These are phyloP conservation scores for Peronosclerospora sorghi DNA, from an alignment of 352 stramenopile genomes.

Conservation along the genomic window DNA sequence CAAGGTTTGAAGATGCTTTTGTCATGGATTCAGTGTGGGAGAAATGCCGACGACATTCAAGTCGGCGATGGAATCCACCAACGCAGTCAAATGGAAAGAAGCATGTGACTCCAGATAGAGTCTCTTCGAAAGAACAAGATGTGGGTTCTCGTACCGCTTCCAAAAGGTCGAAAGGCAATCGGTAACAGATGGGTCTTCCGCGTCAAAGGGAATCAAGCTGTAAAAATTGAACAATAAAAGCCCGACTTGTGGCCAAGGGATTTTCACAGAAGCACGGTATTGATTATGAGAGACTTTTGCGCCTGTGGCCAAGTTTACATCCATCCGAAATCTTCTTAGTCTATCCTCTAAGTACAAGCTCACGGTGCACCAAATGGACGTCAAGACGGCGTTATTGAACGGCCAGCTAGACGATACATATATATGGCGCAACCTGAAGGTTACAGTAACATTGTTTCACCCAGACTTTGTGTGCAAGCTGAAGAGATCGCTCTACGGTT, in stretches of 20 bases:
- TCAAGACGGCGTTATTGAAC: background rate
- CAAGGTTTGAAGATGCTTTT: background rate
- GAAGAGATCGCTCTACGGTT: too few species aligned
- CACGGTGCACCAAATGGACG: too few species aligned
- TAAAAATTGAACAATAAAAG: background rate
- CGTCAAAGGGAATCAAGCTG: background rate
- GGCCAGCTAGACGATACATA: background rate
- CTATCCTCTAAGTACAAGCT: background rate
- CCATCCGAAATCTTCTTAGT: background rate
- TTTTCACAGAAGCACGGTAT: background rate
- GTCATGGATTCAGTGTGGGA: background rate
- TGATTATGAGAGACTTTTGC: background rate
- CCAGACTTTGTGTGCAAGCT: background rate
- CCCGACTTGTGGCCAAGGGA: too few species aligned
- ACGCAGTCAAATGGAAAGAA: background rate
- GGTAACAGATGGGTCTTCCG: too few species aligned
- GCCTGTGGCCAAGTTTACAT: too few species aligned
- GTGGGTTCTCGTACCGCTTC: background rate
- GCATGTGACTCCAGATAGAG: background rate
- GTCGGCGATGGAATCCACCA: too few species aligned
- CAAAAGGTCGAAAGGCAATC: background rate
- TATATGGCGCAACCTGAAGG: background rate
- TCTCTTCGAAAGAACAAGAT: background rate
- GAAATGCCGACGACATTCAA: background rate
- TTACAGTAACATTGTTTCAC: background rate